Evolutionary conservation across 1,284 basidiomycete species (phyloP), one percentile per base, ranked within the genome.

Genomic region (Anthracocystis panici-leucophaei): DNA sequence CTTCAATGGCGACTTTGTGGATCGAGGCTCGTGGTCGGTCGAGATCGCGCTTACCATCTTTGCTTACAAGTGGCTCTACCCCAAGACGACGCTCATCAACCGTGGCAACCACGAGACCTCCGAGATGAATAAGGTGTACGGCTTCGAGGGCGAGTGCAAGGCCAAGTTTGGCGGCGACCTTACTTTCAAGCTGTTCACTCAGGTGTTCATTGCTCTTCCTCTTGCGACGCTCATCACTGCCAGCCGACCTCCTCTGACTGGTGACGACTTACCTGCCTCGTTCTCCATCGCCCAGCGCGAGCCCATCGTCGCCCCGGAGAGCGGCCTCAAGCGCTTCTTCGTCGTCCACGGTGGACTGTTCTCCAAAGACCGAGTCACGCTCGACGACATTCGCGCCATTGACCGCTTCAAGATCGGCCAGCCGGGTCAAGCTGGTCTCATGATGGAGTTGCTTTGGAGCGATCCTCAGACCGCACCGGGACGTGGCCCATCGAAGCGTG

Each of bases 51-150:
- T 99, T 68, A 92, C 93, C 10, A 91, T 95, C 2, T 93, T 99
- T 83, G 94, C 95, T 6, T 97, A 93, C 88, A 99, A 99, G 89
- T 99, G 95, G 79, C 76, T 84, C 52, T 83, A 81, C 68, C 82
- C 83, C 35, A 65, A 77, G 49, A 81, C 77, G n/a, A 81, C 78
- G 3, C 73, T 84, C 29, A 64, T 84, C 55, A 84, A 84, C 71
- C 97, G 96, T 67, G 97, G 96, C 25, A 99, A 98, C 87, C 96
- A 99, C 85, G 96, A 99, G 87, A 92, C 95, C 56, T 94, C 92
- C 86, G 94, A 97, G 68, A 90, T 90, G 89, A 90, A 90, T 77
- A 77, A 82, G 67, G 75, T 80, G 16, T 79, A 84, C 50, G 93
- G 95, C 2, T 97, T 98, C 80, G 95, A 97, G 86, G 95, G 95